Base-by-base conservation (phyloP, 495 filamentous ascomycete genomes). In the Neurospora sp. region DNA sequence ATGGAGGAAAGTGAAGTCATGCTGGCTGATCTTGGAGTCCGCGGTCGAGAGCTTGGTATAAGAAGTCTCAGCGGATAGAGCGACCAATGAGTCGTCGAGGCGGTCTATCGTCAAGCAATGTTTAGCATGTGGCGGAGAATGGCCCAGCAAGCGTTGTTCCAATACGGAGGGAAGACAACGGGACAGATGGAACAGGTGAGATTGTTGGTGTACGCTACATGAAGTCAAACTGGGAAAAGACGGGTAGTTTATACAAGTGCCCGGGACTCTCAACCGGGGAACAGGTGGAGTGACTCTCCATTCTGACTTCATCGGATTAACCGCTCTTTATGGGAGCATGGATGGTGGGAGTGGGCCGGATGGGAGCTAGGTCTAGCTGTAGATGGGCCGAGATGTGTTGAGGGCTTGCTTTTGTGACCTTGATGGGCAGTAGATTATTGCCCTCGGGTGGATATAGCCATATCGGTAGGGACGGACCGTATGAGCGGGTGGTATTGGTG, bases 381-480 rank as follows among this genome's bases (percentile, higher is more conserved):
- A 74, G 76, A 65, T 65, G 53, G 53, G 14, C 27, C 14, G 53
- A 65, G 53, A 65, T 27, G 27, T 35, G 53, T 65, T 47, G 44
- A 47, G n/a, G 74, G 41, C 41, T 39, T 72, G 73, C 39, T 44
- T 73, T 70, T 31, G 40, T 42, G 71, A 74, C 74, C 39, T 47
- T 35, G 53, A 37, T 59, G 47, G 47, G 47, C 47, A 12, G 47
- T 77, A 76, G 61, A 71, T 76, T 77, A 71, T 59, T 76, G 75
- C 75, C 68, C 71, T 73, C 72, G 74, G 71, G 76, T 71, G 74
- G 22, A 79, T 76, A 83, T 83, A 80, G 81, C 80, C 80, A 82
- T 73, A 77, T 79, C 82, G 82, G 82, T 79, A 81, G 74, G 75
- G 73, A 74, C 82, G 82, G 82, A 82, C 82, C 82, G 82, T 79